These are phyloP conservation scores for Eragrostis curvula DNA, from an alignment of 176 grass and related monocot species.

Conservation along the genomic window DNA sequence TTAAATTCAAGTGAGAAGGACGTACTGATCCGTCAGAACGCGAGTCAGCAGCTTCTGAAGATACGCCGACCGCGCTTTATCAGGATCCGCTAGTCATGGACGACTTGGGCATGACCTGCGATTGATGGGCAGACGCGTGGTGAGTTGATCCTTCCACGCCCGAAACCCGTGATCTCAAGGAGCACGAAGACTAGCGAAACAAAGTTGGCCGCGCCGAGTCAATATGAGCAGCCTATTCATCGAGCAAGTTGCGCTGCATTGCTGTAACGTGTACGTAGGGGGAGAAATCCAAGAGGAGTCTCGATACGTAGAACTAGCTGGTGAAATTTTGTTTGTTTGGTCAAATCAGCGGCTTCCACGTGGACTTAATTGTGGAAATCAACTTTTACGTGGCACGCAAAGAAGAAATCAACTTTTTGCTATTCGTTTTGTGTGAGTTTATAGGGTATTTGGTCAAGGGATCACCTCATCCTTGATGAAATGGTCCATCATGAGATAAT, in stretches of 20 bases:
- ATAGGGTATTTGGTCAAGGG: not conserved
- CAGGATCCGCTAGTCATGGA: not conserved
- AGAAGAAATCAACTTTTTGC: too few species aligned
- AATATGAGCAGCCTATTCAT: not conserved
- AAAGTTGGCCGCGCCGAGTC: conserved; percentile 1
- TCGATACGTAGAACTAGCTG: not conserved
- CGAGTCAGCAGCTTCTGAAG: not conserved
- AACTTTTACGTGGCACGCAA: not conserved
- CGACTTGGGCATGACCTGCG: not conserved
- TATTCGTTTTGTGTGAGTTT: too few species aligned
- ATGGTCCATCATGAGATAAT: not conserved
- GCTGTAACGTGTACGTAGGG: not conserved
- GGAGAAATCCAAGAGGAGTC: not conserved
- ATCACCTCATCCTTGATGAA: not conserved
- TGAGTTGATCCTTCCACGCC: not conserved
- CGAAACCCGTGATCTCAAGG: not conserved
- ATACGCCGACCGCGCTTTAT: not conserved
- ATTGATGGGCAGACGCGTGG: not conserved
- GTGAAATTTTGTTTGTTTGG: not conserved
- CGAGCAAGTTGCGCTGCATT: not conserved
- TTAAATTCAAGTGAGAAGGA: not conserved
- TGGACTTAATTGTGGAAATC: not conserved
- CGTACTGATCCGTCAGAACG: not conserved
- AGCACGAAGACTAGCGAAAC: not conserved
- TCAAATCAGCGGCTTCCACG: not conserved